Conservation (phyloP, 2,329 filamentous ascomycete genomes). For the Penicillium verrucosum region DNA sequence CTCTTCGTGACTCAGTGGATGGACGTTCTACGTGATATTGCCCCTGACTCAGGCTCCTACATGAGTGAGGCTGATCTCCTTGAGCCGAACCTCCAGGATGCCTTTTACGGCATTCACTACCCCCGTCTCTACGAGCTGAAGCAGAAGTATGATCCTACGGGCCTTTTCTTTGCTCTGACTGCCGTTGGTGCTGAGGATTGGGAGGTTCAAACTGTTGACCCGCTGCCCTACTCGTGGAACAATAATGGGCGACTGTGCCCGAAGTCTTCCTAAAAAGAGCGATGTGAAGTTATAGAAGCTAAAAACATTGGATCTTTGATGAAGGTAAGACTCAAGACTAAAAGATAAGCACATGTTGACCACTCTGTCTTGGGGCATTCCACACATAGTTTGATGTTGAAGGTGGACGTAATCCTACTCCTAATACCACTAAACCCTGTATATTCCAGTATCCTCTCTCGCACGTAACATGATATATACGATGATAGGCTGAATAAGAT, state of each 20-base stretch:
- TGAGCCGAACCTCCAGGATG: conserved; percentile 40
- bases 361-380: neutral
- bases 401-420: neutral
- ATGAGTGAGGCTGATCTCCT: conserved; percentile 40
- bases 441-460: no score
- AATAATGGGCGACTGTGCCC: conserved; percentile 21
- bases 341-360: neutral
- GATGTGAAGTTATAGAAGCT: neutral
- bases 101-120: conserved; percentile 41
- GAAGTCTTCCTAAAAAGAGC: neutral
- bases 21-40: conserved; percentile 18
- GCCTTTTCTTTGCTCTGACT: conserved; percentile 28
- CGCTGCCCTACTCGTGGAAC: conserved; percentile 20
- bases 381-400: neutral
- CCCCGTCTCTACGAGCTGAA: conserved; percentile 26
- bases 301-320: no score
- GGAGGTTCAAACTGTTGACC: conserved; percentile 18
- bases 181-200: conserved; percentile 25
- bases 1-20: conserved; percentile 21
- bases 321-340: no score
- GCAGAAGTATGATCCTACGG: conserved; percentile 32
- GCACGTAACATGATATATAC: no score
- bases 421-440: no score
- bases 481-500: no score
- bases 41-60: conserved; percentile 31